phyloP scores from a whole-genome alignment of 139 green algal species.

The Chlamydomonas eustigma region DNA sequence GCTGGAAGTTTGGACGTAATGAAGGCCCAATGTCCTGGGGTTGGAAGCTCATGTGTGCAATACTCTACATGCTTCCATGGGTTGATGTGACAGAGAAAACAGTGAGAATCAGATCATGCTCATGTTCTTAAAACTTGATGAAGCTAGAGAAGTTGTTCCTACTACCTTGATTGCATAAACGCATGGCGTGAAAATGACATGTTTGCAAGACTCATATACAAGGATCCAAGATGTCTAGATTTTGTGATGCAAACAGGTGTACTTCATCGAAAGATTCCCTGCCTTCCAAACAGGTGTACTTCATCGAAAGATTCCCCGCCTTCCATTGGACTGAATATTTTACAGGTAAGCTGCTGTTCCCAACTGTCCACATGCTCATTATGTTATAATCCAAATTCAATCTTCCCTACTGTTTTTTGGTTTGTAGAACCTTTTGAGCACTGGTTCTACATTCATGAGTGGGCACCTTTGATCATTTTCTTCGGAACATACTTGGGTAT shows the following conservation, averaged over 20 bases:
- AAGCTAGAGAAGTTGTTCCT: too few species aligned
- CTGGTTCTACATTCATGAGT: slow-evolving; percentile 68
- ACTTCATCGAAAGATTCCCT: slow-evolving; percentile 62
- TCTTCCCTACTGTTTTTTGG: not conserved
- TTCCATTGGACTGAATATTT: slow-evolving; percentile 62
- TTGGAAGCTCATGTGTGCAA: slow-evolving; percentile 57
- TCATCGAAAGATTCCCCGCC: slow-evolving; percentile 58
- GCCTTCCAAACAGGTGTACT: slow-evolving; percentile 60
- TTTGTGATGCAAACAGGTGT: too few species aligned
- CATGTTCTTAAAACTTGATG: too few species aligned
- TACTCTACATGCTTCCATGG: slow-evolving; percentile 62
- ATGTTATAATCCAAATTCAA: too few species aligned
- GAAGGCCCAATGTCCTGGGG: slow-evolving; percentile 54
- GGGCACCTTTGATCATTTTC: slow-evolving; percentile 60
- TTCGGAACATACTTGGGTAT: slow-evolving; percentile 64
- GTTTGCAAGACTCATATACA: too few species aligned
- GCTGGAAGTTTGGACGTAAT: slow-evolving; percentile 62
- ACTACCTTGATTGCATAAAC: too few species aligned
- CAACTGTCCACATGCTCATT: not conserved
- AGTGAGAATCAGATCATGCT: too few species aligned
- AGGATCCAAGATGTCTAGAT: too few species aligned
- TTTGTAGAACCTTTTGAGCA: slow-evolving; percentile 58
- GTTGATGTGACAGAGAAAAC: slow-evolving; percentile 62
- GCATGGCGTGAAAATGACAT: too few species aligned
- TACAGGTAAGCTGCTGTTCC: slow-evolving; percentile 30